Evolutionary conservation across 495 filamentous ascomycete species (phyloP), one percentile per base, ranked within the genome.

Genomic region (Penicillium tannophilum): DNA sequence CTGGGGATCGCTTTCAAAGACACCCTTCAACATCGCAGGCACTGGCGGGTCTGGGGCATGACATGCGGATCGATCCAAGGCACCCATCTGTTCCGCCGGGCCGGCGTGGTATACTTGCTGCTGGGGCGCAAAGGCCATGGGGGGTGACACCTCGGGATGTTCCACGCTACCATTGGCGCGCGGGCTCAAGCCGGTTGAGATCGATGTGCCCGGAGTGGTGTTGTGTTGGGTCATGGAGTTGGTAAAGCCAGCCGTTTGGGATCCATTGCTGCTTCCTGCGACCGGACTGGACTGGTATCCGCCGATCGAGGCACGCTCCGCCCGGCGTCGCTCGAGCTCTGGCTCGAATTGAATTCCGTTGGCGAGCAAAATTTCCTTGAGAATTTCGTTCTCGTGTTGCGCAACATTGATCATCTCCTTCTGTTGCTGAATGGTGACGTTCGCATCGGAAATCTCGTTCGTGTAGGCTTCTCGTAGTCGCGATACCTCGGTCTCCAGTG

Each of bases 401-500:
- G 75, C 54, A 16, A 65, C 63, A 31, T 70, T 70, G 47, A 81
- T 64, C 68, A 73, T 65, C 44, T 78, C 72, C 36, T 73, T 72
- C 48, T 82, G 75, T 56, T 80, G 73, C 20, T 74, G 70, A 8
- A 76, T 48, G 16, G 70, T 61, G n/a, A 65, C 56, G 54, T 75
- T 76, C 45, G 72, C 68, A 17, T 74, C 66, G 33, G 68, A 70
- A 11, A 81, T 75, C 31, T 78, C 74, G 16, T 69, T 70, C 19
- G 69, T 73, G 57, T 78, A 81, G 12, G 76, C 67, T 56, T 79
- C 75, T 66, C 84, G 81, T 58, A 86, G 75, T 52, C 90, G 88
- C 20, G 91, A 81, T 8, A 97, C 87, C 73, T 96, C 91, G 65
- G 91, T 88, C 70, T 98, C 93, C 55, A 98, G 83, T n/a, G 86